phyloP scores from a whole-genome alignment of 2,329 filamentous ascomycete genomes.

The Paraphaeosphaeria minitans region DNA sequence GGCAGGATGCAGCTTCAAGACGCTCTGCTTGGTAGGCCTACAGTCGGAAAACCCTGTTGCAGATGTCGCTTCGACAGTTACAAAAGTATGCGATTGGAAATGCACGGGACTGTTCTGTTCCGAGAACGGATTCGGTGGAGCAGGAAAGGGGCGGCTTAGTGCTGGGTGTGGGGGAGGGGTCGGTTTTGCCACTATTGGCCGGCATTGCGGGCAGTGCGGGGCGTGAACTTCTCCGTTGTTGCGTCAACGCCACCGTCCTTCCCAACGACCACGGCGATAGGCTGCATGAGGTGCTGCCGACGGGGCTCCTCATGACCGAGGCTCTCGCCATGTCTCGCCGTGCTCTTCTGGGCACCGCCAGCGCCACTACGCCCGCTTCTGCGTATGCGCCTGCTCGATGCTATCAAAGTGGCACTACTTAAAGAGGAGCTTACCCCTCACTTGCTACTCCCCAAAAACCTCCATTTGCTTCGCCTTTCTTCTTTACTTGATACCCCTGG shows the following conservation, averaged over 20 bases:
- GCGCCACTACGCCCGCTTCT: slow-evolving; percentile 22
- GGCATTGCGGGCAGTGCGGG: slow-evolving; percentile 27
- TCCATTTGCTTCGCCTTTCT: slow-evolving; percentile 18
- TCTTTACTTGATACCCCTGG: slow-evolving; percentile 32
- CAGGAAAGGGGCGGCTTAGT: slow-evolving; percentile 11
- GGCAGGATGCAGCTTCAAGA: not conserved
- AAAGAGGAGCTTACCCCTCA: slow-evolving; percentile 29
- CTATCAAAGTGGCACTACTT: slow-evolving; percentile 25
- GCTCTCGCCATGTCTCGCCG: slow-evolving; percentile 20
- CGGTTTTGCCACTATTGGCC: slow-evolving; percentile 31
- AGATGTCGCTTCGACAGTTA: no score
- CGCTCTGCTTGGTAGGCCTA: slow-evolving; percentile 14
- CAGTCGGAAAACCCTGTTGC: not conserved
- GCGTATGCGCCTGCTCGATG: slow-evolving; percentile 20
- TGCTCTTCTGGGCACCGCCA: slow-evolving; percentile 19
- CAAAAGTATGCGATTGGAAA: slow-evolving; percentile 4
- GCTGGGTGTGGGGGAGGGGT: slow-evolving; percentile 42
- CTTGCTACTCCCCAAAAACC: slow-evolving; percentile 12
- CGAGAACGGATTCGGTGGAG: slow-evolving; percentile 2
- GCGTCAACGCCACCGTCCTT: slow-evolving; percentile 29
- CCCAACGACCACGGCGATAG: slow-evolving; percentile 26
- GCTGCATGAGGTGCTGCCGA: slow-evolving; percentile 23
- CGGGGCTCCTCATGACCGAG: slow-evolving; percentile 42
- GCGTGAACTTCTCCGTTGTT: slow-evolving; percentile 27
- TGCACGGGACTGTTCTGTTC: not conserved